Percentiles rank a stretch among this genome's conserved stretches.
phyloP scores from a whole-genome alignment of 345 rosid genomes.

The Citrus medica region DNA sequence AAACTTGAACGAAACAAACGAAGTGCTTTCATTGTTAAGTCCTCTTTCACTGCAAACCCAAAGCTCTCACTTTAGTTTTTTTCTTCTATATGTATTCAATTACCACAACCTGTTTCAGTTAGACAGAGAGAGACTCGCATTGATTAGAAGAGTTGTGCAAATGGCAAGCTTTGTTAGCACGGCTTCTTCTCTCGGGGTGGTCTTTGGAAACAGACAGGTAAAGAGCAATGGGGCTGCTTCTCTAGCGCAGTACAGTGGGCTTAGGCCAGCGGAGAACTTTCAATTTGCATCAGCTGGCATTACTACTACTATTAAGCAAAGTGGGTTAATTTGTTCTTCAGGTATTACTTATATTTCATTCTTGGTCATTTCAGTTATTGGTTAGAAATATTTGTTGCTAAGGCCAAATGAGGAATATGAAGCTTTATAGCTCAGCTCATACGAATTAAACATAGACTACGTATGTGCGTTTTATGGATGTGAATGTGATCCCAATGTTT shows the following conservation, averaged over 20 bases:
- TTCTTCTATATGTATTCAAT: background rate
- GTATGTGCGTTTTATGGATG: background rate
- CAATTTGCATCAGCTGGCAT: slow-evolving; percentile 19
- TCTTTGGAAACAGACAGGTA: slow-evolving; percentile 25
- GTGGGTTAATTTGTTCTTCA: slow-evolving; percentile 20
- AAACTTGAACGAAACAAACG: background rate
- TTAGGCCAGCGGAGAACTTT: slow-evolving; percentile 29
- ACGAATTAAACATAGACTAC: background rate
- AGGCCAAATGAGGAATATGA: background rate
- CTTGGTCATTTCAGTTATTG: background rate
- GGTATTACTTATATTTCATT: slow-evolving; percentile 16
- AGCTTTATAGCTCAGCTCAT: background rate
- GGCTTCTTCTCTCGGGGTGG: slow-evolving; percentile 28
- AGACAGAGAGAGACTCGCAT: background rate
- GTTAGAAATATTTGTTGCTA: background rate
- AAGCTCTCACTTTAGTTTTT: slow-evolving; percentile 6
- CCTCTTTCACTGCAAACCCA: slow-evolving; percentile 34
- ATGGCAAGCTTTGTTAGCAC: slow-evolving; percentile 43
- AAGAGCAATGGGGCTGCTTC: slow-evolving; percentile 27
- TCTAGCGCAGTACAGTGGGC: slow-evolving; percentile 39
- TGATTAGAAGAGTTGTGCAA: background rate
- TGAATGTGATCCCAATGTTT: background rate
- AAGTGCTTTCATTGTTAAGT: slow-evolving; percentile 12
- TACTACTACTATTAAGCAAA: slow-evolving; percentile 18
- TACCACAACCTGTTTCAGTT: background rate